Evolutionary conservation across 768 basidiomycete genomes (phyloP), one percentile per base, ranked within the genome.

Genomic region (Panaeolus papilionaceus): DNA sequence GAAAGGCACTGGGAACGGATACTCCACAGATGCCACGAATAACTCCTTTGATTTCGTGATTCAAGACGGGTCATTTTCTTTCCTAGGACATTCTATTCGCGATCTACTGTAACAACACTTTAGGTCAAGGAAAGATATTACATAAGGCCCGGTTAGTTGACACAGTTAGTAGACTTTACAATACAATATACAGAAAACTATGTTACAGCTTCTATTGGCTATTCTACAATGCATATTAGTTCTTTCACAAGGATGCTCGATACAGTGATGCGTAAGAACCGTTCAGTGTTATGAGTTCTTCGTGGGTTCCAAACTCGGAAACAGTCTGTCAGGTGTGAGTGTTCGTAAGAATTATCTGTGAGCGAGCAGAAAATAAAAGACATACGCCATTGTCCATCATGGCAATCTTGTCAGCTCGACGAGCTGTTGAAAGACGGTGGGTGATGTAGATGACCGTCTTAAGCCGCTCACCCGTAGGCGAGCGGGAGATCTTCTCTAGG

Each of bases 371-470:
- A 38, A 67, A 49, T 38, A 66, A 61, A 66, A 33, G 11, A 75
- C 79, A 71, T 77, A 86, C 85, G 77, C 92, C 92, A 72, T 85
- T 84, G 72, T 93, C 90, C 91, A 94, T 92, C 89, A 93, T 91
- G 49, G 91, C 92, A 70, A 94, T 87, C 79, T 93, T 93, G 80
- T 95, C 92, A 69, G 93, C 93, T 49, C 91, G 87, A 3, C 92
- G 89, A 20, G 93, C 92, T 54, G 90, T 92, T 28, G 91, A 88
- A 67, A 95, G 85, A 68, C 92, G 86, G 79, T 95, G 93, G 6
- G 93, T 94, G 73, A 94, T 92, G 79, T 91, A 94, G 40, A 95
- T 85, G 70, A 93, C 88, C 3, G 90, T 92, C 79, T 93, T 93
- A 20, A 79, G 83, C 72, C 82, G 81, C 74, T 85, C 82, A 38